phyloP scores from a whole-genome alignment of 805 yeast species.

The Kuraishia capsulata region DNA sequence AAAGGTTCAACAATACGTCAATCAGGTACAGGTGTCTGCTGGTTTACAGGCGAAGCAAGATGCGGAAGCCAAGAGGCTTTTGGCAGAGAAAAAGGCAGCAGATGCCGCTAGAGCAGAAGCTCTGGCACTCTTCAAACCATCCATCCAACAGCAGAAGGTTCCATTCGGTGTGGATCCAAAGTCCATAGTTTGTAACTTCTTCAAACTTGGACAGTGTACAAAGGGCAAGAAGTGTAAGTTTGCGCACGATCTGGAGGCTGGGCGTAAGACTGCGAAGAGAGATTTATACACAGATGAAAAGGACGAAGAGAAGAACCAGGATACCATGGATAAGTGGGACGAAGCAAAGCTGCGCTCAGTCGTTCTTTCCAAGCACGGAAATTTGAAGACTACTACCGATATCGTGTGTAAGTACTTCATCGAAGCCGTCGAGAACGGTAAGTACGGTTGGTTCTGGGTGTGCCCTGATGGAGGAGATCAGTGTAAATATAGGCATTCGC shows the following conservation, averaged over 20 bases:
- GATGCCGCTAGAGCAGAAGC: slow-evolving; percentile 88
- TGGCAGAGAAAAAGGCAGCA: slow-evolving; percentile 84
- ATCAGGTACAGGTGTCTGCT: slow-evolving; percentile 60
- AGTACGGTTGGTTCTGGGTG: slow-evolving; percentile 98
- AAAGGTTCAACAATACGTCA: slow-evolving; percentile 69
- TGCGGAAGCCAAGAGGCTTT: slow-evolving; percentile 52
- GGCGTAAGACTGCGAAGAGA: slow-evolving; percentile 81
- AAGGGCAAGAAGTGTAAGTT: slow-evolving; percentile 85
- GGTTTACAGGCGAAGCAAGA: slow-evolving; percentile 37
- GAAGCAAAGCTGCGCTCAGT: slow-evolving; percentile 88
- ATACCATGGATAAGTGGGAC: slow-evolving; percentile 96
- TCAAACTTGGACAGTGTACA: slow-evolving; percentile 77
- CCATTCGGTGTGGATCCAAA: slow-evolving; percentile 98
- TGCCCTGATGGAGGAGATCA: slow-evolving; percentile 92
- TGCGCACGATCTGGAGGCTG: slow-evolving; percentile 80
- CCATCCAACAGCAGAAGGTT: slow-evolving; percentile 69
- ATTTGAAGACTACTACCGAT: slow-evolving; percentile 88
- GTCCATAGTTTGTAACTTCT: slow-evolving; percentile 81
- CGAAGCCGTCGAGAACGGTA: slow-evolving; percentile 94
- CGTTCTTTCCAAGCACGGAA: slow-evolving; percentile 87
- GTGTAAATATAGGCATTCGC: slow-evolving; percentile 90
- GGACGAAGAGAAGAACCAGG: slow-evolving; percentile 51
- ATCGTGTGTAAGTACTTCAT: slow-evolving; percentile 89
- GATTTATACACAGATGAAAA: slow-evolving; percentile 85
- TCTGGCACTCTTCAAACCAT: slow-evolving; percentile 59